Base-by-base conservation (phyloP, 2,329 filamentous ascomycete species). In the Aspergillus sp. region DNA sequence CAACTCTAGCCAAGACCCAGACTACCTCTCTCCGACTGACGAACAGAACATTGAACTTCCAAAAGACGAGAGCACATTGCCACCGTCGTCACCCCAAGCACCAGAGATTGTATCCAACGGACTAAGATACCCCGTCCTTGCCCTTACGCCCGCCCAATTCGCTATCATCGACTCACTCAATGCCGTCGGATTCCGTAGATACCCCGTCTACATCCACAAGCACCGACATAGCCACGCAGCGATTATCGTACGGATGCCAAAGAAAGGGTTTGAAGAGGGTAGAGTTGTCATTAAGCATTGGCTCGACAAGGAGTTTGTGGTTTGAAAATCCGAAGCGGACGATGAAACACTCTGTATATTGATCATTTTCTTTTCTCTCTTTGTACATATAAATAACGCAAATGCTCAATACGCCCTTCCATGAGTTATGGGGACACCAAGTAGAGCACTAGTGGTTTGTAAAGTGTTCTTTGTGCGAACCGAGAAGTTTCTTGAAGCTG, bases 191-290 rank as follows among this genome's bases (percentile, higher is more conserved):
- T 78, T 81, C 61, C 74, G 69, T 39, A 83, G 81, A 57, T 80
- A 77, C 54, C 77, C 77, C 0, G 79, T 74, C 7, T 67, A 72
- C 50, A 74, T 75, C 48, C 71, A 74, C 48, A 86, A 90, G 5
- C 78, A 82, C 47, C 72, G 76, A n/a, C 88, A 95, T 63, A 88
- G 81, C 50, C 91, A 97, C 67, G 91, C 90, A 0, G 90, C 90
- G 3, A 95, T 97, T 43, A 88, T 97, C 53, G 83, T 94, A 32
- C 80, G 91, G 33, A 80, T 75, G 52, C 67, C 66, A 49, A 80
- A 85, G 35, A 83, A 81, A 62, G 72, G 77, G 45, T 94, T 90
- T 58, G 74, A 78, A 2, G 90, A 97, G 68, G 91, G 91, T 0
- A 81, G 78, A 60, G 65, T 87, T 10, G 88, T 96, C 30, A 73